Conservation (phyloP, 495 filamentous ascomycete species). For the Neurospora africana region DNA sequence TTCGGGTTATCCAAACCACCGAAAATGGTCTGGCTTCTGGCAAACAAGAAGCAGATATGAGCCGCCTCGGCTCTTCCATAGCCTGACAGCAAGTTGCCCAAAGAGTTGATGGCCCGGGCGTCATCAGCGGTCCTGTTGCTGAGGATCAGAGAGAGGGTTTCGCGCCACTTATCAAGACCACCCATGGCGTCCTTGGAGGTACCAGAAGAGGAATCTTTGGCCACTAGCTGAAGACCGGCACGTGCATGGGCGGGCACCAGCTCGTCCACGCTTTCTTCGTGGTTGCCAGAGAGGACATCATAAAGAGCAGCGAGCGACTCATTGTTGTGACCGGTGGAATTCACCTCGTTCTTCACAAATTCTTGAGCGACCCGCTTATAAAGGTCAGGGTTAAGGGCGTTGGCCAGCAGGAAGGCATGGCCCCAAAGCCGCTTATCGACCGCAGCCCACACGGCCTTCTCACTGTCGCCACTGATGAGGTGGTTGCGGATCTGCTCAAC, state of each 20-base stretch:
- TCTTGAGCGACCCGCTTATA: constrained; percentile 92
- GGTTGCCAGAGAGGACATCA: constrained; percentile 84
- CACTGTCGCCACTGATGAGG: constrained; percentile 70
- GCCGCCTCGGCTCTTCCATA: constrained; percentile 88
- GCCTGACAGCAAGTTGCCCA: constrained; percentile 73
- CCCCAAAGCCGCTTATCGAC: constrained; percentile 94
- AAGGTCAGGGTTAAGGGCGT: constrained; percentile 53
- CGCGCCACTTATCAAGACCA: constrained; percentile 86
- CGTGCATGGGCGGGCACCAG: constrained; percentile 91
- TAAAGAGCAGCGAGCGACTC: constrained; percentile 86
- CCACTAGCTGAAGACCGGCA: constrained; percentile 83
- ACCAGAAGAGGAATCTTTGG: constrained; percentile 49
- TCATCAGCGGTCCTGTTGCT: constrained; percentile 81
- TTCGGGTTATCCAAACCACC: constrained; percentile 77
- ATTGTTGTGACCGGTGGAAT: constrained; percentile 60
- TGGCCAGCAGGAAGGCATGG: constrained; percentile 87
- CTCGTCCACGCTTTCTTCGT: constrained; percentile 90
- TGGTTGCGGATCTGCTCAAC: constrained; percentile 58
- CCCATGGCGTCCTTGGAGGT: constrained; percentile 62
- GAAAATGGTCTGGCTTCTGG: constrained; percentile 49
- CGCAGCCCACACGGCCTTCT: constrained; percentile 88
- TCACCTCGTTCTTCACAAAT: constrained; percentile 87
- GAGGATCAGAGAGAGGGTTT: constrained; percentile 75
- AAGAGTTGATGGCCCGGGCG: constrained; percentile 58
- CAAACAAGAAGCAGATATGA: constrained; percentile 69